Percentiles rank a stretch among this genome's conserved stretches.
phyloP scores from a whole-genome alignment of 2,329 filamentous ascomycete species.

The Beauveria australis region DNA sequence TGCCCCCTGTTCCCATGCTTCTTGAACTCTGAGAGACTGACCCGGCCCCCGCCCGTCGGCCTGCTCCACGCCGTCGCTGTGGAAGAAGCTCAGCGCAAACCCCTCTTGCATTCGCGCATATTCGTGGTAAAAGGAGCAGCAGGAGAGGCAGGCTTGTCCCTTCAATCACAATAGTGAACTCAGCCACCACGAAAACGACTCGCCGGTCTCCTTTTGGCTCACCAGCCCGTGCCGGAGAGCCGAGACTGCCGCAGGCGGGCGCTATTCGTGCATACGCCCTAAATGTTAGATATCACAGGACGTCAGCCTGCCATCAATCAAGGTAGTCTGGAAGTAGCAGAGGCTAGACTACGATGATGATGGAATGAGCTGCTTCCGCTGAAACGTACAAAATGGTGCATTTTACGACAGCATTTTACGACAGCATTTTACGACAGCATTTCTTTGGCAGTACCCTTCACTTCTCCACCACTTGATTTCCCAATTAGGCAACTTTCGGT shows the following conservation, averaged over 20 bases:
- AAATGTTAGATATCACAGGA: too few relatives aligned
- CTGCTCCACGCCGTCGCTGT: conserved; percentile 38
- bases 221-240: background rate
- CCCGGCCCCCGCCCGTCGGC: conserved; percentile 15
- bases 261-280: too few relatives aligned
- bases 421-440: background rate
- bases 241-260: background rate
- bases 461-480: background rate
- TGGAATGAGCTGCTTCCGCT: background rate
- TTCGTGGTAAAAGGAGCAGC: too few relatives aligned
- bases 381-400: background rate
- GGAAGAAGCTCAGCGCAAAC: conserved; percentile 38
- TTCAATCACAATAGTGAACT: background rate
- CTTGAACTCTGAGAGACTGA: conserved; percentile 21
- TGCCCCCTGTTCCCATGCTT: background rate
- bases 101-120: background rate
- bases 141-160: background rate
- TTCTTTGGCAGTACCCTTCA: background rate
- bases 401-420: background rate
- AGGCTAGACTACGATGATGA: background rate
- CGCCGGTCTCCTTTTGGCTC: background rate
- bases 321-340: too few relatives aligned
- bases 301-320: too few relatives aligned
- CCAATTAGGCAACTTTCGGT: background rate
- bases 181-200: background rate